Base-by-base conservation (phyloP, 306 rosid species). In the Luffa aegyptiaca region DNA sequence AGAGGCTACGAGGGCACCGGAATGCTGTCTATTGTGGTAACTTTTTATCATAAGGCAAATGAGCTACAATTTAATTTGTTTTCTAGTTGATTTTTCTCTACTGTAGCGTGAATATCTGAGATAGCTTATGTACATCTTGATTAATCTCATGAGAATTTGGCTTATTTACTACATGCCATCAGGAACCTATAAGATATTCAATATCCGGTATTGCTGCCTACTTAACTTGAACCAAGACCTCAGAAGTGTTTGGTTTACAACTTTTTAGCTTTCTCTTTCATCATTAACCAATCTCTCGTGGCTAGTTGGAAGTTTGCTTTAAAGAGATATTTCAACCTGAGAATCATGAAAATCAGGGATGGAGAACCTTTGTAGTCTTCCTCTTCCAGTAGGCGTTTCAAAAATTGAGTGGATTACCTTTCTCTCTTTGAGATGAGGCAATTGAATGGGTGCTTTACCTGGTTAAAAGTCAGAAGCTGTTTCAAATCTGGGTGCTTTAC, bases 1-100 rank as follows among this genome's bases (percentile, higher is more conserved):
- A 88, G 89, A 93, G 88, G 90, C 68, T 90, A 78, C 89, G 99
- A 88, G 99, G 99, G 42, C 99, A 96, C 86, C 92, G 99, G 13
- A 96, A 93, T 84, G 93, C 99, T 82, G 99, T 96, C 49, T 96
- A 96, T 86, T 96, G 99, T 87, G 99, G 99, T 96, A 89, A 79
- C 88, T 84, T 81, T 78, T 88, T 71, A 35, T 77, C 18, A 79
- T 52, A 11, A 65, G 69, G 57, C 69, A 39, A 49, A 5, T n/a
- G 52, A 64, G 78, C 78, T 58, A 69, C 80, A 73, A 18, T 83
- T 33, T 80, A 39, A 18, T 78, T 20, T 78, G 26, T 42, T 21
- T 73, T 21, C 12, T 11, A 79, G 10, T 46, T 52, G 5, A 62
- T 80, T 21, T 46, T 80, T 37, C 46, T 62, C 42, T 42, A 65